A percentile compares a stretch with the other conserved stretches of the same genome.
Evolutionary conservation across 208 protist species (phyloP).

Genomic region (Trypanosomatidae sp.): DNA sequence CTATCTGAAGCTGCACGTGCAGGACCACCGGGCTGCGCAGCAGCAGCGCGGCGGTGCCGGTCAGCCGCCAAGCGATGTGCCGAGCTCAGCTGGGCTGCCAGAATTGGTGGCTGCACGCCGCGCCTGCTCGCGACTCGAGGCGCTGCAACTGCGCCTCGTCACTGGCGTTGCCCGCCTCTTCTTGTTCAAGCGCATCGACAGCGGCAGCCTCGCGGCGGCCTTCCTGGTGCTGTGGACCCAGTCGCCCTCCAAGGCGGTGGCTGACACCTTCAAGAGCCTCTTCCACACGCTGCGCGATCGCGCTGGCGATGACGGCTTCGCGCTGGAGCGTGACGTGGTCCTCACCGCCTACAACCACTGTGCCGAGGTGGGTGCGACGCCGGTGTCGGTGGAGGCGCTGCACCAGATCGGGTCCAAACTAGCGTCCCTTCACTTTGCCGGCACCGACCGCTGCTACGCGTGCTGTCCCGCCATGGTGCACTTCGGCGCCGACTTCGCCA

Average conservation of each 20-base stretch:
- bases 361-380: constrained; percentile 56
- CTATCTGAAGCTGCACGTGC: constrained; percentile 39
- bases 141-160: constrained; percentile 64
- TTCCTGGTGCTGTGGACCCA: constrained; percentile 70
- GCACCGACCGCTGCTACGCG: constrained; percentile 70
- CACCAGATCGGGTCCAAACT: constrained; percentile 73
- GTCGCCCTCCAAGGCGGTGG: constrained; percentile 62
- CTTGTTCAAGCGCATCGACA: constrained; percentile 55
- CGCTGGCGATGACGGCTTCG: constrained; percentile 44
- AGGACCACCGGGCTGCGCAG: constrained; percentile 14
- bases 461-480: constrained; percentile 59
- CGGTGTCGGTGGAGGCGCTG: constrained; percentile 60
- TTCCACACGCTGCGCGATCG: constrained; percentile 81
- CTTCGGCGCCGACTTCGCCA: constrained; percentile 74
- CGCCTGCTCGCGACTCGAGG: constrained; percentile 42
- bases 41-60: constrained; percentile 16
- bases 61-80: no score
- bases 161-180: constrained; percentile 62
- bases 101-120: constrained; percentile 42
- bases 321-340: constrained; percentile 69
- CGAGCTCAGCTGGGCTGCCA: constrained; percentile 13
- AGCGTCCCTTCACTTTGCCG: constrained; percentile 77
- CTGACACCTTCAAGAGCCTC: constrained; percentile 75
- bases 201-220: constrained; percentile 38
- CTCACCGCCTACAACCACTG: constrained; percentile 66